Conservation (phyloP, 148 eudicot species). For the Arbutus unedo region DNA sequence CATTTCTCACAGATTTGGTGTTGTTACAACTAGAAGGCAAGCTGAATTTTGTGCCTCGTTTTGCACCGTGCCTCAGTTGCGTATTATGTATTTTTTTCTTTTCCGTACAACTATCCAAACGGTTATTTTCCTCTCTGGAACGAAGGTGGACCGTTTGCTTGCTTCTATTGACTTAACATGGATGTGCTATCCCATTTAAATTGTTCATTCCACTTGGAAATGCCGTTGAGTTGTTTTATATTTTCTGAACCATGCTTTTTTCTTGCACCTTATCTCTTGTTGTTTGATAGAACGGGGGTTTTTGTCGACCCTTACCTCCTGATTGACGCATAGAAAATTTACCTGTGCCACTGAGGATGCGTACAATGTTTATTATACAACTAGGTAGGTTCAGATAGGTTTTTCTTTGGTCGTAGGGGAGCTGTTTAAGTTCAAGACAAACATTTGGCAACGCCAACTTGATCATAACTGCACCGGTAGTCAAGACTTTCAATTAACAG, state of each 20-base stretch:
- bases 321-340: neutral
- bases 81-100: neutral
- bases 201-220: neutral
- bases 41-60: too few species aligned
- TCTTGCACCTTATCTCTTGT: neutral
- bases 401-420: neutral
- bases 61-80: neutral
- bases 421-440: neutral
- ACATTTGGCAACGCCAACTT: neutral
- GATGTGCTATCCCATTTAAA: neutral
- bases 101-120: neutral
- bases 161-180: neutral
- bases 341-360: neutral
- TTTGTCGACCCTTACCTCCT: neutral
- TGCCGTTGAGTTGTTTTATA: neutral
- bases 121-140: neutral
- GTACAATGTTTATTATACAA: neutral
- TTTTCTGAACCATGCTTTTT: neutral
- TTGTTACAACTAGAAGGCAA: neutral
- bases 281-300: neutral
- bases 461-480: neutral
- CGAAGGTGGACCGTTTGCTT: neutral
- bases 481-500: neutral
- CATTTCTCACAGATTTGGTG: neutral
- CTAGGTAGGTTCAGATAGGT: neutral